Conservation (phyloP, 108 stramenopile species). For the Cyclostephanos invisitatus region DNA sequence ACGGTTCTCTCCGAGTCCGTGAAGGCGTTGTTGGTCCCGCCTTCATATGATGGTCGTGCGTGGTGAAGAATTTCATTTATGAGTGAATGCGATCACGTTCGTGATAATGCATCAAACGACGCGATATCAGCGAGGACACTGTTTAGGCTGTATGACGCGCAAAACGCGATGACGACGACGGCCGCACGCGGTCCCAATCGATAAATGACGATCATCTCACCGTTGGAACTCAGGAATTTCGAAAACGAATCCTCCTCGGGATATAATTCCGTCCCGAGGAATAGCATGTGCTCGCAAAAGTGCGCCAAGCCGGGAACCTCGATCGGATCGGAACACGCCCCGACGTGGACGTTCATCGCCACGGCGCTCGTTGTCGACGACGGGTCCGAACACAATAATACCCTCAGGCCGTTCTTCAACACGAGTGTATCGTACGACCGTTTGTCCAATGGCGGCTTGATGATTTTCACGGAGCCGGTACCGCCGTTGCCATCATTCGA, state of each 20-base stretch:
- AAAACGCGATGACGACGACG: too few relatives aligned
- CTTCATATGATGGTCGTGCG: neutral
- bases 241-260: constrained; percentile 83
- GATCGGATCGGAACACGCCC: constrained; percentile 81
- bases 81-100: neutral
- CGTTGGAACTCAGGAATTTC: constrained; percentile 72
- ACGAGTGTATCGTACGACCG: constrained; percentile 61
- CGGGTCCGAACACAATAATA: constrained; percentile 85
- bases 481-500: constrained; percentile 5
- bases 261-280: constrained; percentile 87
- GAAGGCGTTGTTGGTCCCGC: constrained; percentile 84
- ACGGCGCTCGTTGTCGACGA: constrained; percentile 78
- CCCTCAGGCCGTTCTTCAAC: constrained; percentile 67
- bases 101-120: too few relatives aligned
- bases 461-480: constrained; percentile 30
- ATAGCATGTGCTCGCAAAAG: constrained; percentile 84
- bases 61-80: too few relatives aligned
- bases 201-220: too few relatives aligned
- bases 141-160: too few relatives aligned
- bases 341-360: constrained; percentile 92
- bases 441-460: constrained; percentile 75
- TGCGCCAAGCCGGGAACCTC: constrained; percentile 84
- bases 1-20: constrained; percentile 92
- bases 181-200: too few relatives aligned
- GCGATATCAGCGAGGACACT: neutral